Conservation (phyloP, 306 rosid genomes). For the Sophora flavescens region DNA sequence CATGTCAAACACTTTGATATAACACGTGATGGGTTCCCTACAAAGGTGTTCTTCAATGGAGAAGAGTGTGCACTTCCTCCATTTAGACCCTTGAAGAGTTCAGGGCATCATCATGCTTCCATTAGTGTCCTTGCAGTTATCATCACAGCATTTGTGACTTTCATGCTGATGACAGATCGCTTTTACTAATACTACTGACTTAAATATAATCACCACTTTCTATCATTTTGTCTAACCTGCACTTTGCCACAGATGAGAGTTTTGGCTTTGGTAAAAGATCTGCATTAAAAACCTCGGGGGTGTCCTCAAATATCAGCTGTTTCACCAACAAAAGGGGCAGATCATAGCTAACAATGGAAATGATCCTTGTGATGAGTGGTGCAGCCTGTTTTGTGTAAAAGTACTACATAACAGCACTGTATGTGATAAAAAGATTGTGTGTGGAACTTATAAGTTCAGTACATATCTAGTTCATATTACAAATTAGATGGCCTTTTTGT, state of each 20-base stretch:
- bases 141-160: conserved; percentile 47
- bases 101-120: conserved; percentile 42
- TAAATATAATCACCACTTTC: not conserved
- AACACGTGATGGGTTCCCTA: conserved; percentile 69
- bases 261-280: conserved; percentile 6
- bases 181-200: conserved; percentile 31
- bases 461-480: conserved; percentile 44
- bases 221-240: not conserved
- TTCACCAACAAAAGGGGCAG: conserved; percentile 37
- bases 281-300: conserved; percentile 20
- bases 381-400: conserved; percentile 49
- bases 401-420: conserved; percentile 30
- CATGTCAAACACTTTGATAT: conserved; percentile 50
- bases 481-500: conserved; percentile 47
- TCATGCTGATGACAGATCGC: conserved; percentile 53
- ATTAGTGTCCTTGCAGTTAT: conserved; percentile 44
- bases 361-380: conserved; percentile 35
- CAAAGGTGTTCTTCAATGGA: conserved; percentile 83
- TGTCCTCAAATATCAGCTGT: conserved; percentile 24
- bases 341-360: conserved; percentile 26
- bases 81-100: conserved; percentile 47
- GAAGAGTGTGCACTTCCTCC: conserved; percentile 79
- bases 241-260: not conserved
- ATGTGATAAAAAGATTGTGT: conserved; percentile 42
- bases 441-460: conserved; percentile 46